Conservation (phyloP, 768 basidiomycete species). For the Tylopilus vinaceipallidus region DNA sequence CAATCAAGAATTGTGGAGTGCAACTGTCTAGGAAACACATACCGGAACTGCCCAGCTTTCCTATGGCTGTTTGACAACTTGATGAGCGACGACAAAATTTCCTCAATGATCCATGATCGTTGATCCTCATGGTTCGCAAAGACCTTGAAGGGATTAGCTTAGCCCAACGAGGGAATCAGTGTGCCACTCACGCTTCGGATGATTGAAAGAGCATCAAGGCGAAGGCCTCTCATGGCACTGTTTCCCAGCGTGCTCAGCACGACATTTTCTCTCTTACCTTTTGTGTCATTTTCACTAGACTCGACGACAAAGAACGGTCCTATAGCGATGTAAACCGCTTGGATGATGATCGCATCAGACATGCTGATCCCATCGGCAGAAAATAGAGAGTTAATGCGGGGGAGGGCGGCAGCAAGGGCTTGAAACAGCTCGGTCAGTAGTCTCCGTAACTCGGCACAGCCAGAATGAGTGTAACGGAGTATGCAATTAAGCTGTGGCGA, state of each 20-base stretch:
- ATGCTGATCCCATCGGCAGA: conserved; percentile 64
- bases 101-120: conserved; percentile 96
- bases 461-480: conserved; percentile 40
- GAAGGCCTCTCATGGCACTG: conserved; percentile 77
- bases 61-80: conserved; percentile 89
- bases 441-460: conserved; percentile 38
- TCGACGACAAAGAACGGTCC: conserved; percentile 94
- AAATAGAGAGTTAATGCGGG: conserved; percentile 72
- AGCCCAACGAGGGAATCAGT: background rate
- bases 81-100: conserved; percentile 86
- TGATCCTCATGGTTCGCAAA: conserved; percentile 92
- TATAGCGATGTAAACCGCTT: conserved; percentile 89
- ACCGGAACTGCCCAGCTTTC: conserved; percentile 89
- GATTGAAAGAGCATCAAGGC: conserved; percentile 78
- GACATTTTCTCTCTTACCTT: conserved; percentile 53
- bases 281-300: conserved; percentile 51
- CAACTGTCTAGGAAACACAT: conserved; percentile 17
- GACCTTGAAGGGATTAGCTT: conserved; percentile 49
- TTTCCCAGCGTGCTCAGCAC: conserved; percentile 68
- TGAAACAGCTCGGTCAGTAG: conserved; percentile 71
- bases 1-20: background rate
- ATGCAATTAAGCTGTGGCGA: conserved; percentile 55
- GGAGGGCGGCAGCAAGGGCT: conserved; percentile 66
- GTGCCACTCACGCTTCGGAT: conserved; percentile 71
- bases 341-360: conserved; percentile 90